Evolutionary conservation across 2,329 filamentous ascomycete genomes (phyloP), one percentile per base, ranked within the genome.

Genomic region (Neofusicoccum ribis): DNA sequence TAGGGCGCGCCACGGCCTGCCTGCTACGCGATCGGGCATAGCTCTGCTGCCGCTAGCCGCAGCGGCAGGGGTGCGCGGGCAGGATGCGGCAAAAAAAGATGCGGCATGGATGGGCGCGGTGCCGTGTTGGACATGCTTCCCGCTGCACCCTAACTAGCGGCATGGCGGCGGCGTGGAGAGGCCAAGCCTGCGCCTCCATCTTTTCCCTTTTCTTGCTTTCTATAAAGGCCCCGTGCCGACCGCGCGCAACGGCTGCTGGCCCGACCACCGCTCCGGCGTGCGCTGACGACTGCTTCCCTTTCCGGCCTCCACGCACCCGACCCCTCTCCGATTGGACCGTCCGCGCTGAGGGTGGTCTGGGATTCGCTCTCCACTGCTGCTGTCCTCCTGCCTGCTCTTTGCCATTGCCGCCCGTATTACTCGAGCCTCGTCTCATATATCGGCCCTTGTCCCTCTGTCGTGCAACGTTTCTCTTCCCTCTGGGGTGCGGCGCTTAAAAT

Each of bases 361-460:
- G 15, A 8, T 37, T 36, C 56, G 56, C 41, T 47, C 41, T 31
- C 41, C 56, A 47, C 56, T 9, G 27, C 15, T 56, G n/a, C 51
- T 20, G 56, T 17, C 39, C 44, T 47, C 2, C 43, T 60, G n/a
- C 56, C 27, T 36, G 36, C 56, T n/a, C 27, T 60, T 58, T 44
- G 27, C 56, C 41, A 37, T 60, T 60, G 56, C 56, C 56, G 56
- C 41, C 56, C 56, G 56, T 60, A 60, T 60, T 60, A 47, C 56
- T 60, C 56, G 56, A 60, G 4, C n/a, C 15, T 60, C 56, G 56
- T 60, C 56, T 60, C 56, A 60, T 46, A 20, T 60, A 60, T 60
- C 43, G 41, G 54, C 54, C 54, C 54, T 46, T 46, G 54, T 59
- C 27, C 23, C 52, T 31, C 27, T 31, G 27, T 47, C 17, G 56